Percentiles rank a stretch among this genome's conserved stretches.
Evolutionary conservation across 148 eudicot species (phyloP).

Genomic region (Camellia lanceoleosa): DNA sequence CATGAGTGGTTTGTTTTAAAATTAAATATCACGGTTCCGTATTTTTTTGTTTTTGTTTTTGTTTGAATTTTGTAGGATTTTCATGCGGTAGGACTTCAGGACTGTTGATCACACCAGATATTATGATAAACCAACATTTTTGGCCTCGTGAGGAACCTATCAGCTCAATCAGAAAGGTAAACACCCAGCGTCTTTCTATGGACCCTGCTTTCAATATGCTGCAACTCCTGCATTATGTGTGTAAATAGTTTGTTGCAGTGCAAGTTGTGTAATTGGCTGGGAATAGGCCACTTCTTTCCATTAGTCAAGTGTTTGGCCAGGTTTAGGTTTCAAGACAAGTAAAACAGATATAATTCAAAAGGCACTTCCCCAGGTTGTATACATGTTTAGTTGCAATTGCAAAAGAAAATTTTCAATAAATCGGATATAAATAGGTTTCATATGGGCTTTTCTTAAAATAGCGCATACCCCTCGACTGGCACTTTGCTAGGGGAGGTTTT

Average conservation of each 20-base stretch:
- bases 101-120: background rate
- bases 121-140: background rate
- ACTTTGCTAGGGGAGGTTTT: background rate
- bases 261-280: background rate
- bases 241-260: background rate
- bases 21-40: background rate
- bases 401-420: background rate
- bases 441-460: background rate
- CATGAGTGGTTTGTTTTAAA: background rate
- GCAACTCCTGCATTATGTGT: background rate
- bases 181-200: background rate
- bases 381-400: background rate
- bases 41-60: background rate
- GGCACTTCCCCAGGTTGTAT: too few relatives aligned
- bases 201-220: slow-evolving; percentile 4
- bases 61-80: background rate
- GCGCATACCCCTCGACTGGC: background rate
- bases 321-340: background rate
- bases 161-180: slow-evolving; percentile 10
- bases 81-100: background rate
- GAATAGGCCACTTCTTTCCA: background rate
- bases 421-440: background rate
- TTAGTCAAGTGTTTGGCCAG: background rate
- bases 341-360: background rate
- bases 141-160: background rate